A percentile compares a stretch with the other conserved stretches of the same genome.
Conservation (phyloP, 768 basidiomycete genomes). For the Sistotremastrum niveocremeum region DNA sequence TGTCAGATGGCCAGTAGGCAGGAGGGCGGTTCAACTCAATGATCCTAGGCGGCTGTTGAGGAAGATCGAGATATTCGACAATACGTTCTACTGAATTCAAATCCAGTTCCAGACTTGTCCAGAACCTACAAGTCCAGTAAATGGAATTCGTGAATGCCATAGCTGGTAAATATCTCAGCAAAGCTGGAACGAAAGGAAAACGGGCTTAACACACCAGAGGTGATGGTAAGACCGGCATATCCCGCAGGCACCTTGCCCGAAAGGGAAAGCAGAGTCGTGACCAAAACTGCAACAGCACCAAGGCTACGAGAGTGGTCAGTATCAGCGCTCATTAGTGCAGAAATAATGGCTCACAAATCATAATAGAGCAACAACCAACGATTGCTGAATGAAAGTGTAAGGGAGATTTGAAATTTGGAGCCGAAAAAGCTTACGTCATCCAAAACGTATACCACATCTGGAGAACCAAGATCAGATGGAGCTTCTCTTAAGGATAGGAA, state of each 20-base stretch:
- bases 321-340: no score
- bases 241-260: slow-evolving; percentile 33
- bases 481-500: not conserved
- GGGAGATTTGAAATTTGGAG: no score
- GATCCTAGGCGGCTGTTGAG: slow-evolving; percentile 70
- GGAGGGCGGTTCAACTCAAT: slow-evolving; percentile 68
- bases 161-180: slow-evolving; percentile 60
- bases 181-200: slow-evolving; percentile 13
- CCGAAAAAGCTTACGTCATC: slow-evolving; percentile 39
- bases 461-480: not conserved
- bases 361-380: slow-evolving; percentile 78
- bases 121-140: slow-evolving; percentile 38
- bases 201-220: slow-evolving; percentile 17
- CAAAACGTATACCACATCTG: slow-evolving; percentile 81
- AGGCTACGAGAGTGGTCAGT: slow-evolving; percentile 17
- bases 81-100: slow-evolving; percentile 85
- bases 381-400: slow-evolving; percentile 20
- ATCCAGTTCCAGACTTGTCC: slow-evolving; percentile 54
- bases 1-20: slow-evolving; percentile 84
- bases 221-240: slow-evolving; percentile 39
- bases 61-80: slow-evolving; percentile 81
- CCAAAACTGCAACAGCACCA: slow-evolving; percentile 57
- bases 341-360: slow-evolving; percentile 26
- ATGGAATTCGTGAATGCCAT: slow-evolving; percentile 43
- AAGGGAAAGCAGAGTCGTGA: slow-evolving; percentile 67